Evolutionary conservation across 2,329 filamentous ascomycete genomes (phyloP), one percentile per base, ranked within the genome.

Genomic region (Penicillium sp.): DNA sequence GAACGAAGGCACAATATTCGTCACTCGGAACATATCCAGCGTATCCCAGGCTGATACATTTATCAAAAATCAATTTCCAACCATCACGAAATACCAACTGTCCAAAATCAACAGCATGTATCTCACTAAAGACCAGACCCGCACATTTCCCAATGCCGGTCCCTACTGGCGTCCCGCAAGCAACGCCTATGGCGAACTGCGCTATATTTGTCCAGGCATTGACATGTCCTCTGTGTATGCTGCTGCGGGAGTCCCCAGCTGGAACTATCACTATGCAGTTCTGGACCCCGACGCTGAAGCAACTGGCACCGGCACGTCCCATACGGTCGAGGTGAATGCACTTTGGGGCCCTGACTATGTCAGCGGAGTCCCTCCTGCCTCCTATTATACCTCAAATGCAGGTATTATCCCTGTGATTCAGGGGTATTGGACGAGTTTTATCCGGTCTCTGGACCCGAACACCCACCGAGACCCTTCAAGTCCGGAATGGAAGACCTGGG

Each of bases 401-500:
- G 57, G 58, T 0, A 79, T 84, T 4, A 72, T 84, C 1, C 71
- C 77, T 0, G 64, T 84, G 0, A 75, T 85, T 18, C 82, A 87
- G 55, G 75, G 72, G 0, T 90, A 88, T 62, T 89, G 84, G 83
- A 78, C 80, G 1, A 86, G 80, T 48, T 90, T 90, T 57, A 80
- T 90, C 45, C 68, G 77, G 17, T 72, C 71, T 0, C 73, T 80
- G 25, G 71, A 90, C 59, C 86, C 86, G 0, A 90, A 89, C 57
- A 69, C 53, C 11, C 63, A 72, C 39, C 71, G 77, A 7, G 47
- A 62, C 29, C 25, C 47, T 0, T 73, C 70, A 0, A 68, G 69
- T 29, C 76, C 78, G 3, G 62, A 62, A 39, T 84, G 80, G 81
- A 60, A 67, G 45, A 58, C 60, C 4, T 80, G 72, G 33, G 59